Conservation (phyloP, 2,329 filamentous ascomycete species). For the Pyricularia grisea region DNA sequence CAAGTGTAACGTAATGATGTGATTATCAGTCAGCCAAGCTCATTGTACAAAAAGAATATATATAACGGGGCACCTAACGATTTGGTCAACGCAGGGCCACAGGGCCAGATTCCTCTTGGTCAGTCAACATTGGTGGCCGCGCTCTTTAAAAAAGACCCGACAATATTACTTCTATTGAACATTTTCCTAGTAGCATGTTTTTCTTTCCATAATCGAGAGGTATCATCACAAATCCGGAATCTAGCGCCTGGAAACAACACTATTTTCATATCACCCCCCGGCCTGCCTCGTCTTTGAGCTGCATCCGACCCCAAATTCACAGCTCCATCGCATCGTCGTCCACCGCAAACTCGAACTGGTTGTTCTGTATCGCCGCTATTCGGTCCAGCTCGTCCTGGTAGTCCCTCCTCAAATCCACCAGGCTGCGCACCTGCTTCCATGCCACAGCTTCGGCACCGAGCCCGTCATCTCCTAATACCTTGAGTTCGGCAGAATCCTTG, state of each 20-base stretch:
- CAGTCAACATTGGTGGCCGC: background rate
- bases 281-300: background rate
- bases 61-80: background rate
- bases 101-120: background rate
- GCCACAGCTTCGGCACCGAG: constrained; percentile 11
- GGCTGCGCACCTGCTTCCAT: constrained; percentile 70
- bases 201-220: constrained; percentile 1
- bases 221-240: background rate
- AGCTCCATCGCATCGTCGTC: constrained; percentile 44
- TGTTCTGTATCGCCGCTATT: constrained; percentile 77
- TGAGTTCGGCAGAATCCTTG: constrained; percentile 7
- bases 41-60: background rate
- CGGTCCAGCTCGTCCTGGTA: constrained; percentile 88
- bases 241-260: background rate
- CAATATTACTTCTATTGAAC: background rate
- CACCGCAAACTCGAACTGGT: constrained; percentile 69
- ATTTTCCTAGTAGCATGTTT: background rate
- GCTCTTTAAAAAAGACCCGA: background rate
- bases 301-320: background rate
- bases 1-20: background rate
- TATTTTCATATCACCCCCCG: background rate
- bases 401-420: constrained; percentile 78
- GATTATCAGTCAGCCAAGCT: background rate
- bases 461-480: constrained; percentile 8
- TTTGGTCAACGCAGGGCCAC: background rate